Percentiles rank a stretch among this genome's conserved stretches.
Evolutionary conservation across 2,329 filamentous ascomycete genomes (phyloP).

Genomic region (Dichotomopilus funicola): DNA sequence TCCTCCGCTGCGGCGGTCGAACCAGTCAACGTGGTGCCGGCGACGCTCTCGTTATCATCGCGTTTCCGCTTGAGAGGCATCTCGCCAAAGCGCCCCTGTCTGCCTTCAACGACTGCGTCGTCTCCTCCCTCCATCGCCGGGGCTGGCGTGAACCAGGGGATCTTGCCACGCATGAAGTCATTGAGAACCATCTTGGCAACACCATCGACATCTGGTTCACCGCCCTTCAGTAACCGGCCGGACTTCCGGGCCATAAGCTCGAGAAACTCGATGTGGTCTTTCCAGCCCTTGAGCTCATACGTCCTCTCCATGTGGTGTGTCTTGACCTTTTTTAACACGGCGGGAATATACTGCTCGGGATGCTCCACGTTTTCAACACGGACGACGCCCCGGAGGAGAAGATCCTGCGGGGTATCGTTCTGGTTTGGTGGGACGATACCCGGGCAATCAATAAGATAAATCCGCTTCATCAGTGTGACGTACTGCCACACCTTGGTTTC

Average conservation of each 20-base stretch:
- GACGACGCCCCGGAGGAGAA: slow-evolving; percentile 84
- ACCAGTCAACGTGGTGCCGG: slow-evolving; percentile 30
- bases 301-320: slow-evolving; percentile 84
- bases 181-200: slow-evolving; percentile 96
- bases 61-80: slow-evolving; percentile 75
- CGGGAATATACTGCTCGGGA: slow-evolving; percentile 90
- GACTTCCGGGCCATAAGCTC: slow-evolving; percentile 82
- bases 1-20: slow-evolving; percentile 22
- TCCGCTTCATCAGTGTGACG: slow-evolving; percentile 82
- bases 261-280: slow-evolving; percentile 72
- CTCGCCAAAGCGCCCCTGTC: slow-evolving; percentile 74
- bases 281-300: slow-evolving; percentile 79
- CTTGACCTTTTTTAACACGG: slow-evolving; percentile 74
- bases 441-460: slow-evolving; percentile 92
- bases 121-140: slow-evolving; percentile 52
- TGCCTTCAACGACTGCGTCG: slow-evolving; percentile 54
- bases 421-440: slow-evolving; percentile 89
- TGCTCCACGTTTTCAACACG: slow-evolving; percentile 94
- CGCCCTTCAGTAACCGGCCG: slow-evolving; percentile 78
- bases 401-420: slow-evolving; percentile 76
- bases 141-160: slow-evolving; percentile 90
- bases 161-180: slow-evolving; percentile 90
- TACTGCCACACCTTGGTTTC: slow-evolving; percentile 98
- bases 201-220: slow-evolving; percentile 91
- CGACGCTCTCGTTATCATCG: slow-evolving; percentile 44